Percentiles rank a stretch among this genome's conserved stretches.
phyloP scores from a whole-genome alignment of 2,329 filamentous ascomycete genomes.

The Penicillium sp. region DNA sequence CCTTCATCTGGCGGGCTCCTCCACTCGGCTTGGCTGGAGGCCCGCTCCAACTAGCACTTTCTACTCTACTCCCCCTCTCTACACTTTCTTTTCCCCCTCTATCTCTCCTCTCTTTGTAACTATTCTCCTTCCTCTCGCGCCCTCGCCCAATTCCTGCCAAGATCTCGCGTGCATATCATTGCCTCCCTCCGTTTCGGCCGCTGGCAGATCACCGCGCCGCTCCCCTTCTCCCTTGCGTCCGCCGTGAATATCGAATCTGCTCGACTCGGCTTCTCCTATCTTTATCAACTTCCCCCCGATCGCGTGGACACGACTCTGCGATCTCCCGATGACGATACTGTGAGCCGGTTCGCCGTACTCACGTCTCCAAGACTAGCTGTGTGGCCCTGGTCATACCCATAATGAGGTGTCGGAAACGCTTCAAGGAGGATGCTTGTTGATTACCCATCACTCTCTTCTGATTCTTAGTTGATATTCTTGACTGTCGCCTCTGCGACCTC shows the following conservation, averaged over 20 bases:
- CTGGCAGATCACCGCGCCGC: conserved; percentile 22
- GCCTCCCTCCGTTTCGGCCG: conserved; percentile 14
- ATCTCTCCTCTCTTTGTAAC: background rate
- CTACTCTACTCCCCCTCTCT: background rate
- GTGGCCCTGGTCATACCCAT: conserved; percentile 30
- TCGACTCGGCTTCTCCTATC: conserved; percentile 4
- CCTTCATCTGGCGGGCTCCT: background rate
- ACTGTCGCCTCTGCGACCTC: conserved; percentile 16
- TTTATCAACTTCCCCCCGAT: conserved; percentile 1
- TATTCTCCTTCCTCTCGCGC: background rate
- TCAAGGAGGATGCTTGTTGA: conserved; percentile 43
- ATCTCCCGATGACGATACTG: conserved; percentile 14
- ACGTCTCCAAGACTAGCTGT: background rate
- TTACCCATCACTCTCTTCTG: conserved; percentile 25
- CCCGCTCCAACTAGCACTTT: background rate
- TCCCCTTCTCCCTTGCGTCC: conserved; percentile 33
- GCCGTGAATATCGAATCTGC: conserved; percentile 5
- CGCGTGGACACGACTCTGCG: conserved; percentile 1
- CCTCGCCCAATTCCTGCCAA: conserved; percentile 15
- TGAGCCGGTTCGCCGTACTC: conserved; percentile 5
- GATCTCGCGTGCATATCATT: conserved; percentile 16
- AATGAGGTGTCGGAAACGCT: conserved; percentile 48
- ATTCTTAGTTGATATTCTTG: conserved; percentile 22
- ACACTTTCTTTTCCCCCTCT: background rate
- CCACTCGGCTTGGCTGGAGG: background rate